Evolutionary conservation across 257 asterid genomes (phyloP), one percentile per base, ranked within the genome.

Genomic region (Solanum chmielewskii): DNA sequence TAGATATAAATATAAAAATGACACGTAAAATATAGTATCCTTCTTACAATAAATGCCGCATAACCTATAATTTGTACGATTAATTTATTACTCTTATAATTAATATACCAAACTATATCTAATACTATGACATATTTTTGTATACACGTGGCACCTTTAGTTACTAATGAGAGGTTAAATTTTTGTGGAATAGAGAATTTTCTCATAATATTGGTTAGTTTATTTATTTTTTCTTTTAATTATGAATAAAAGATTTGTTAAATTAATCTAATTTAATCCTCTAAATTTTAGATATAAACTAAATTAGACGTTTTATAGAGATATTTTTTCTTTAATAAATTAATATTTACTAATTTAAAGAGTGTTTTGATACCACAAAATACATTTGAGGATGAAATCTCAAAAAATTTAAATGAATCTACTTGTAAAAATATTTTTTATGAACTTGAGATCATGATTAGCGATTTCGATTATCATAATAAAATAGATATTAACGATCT

Each of bases 401-500:
- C 39, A 37, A 37, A 37, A 6, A 37, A 37, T 5, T 37, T 37
- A 37, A 37, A 37, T 37, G 7, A 35, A 37, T 37, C 1, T 37
- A 37, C 1, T 5, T 37, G 39, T 0, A 37, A 35, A 35, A 35
- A 35, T 35, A 1, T 35, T 1, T 1, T 4, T 35, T 0, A 37
- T 37, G 39, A 37, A 37, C 7, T 37, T 37, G 39, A 37, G 39
- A 1, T 37, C 39, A 37, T 37, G 1, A 35, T 35, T 35, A 35
- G 6, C 6, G 1, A 37, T 37, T 37, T 37, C 1, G 1, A 37
- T 37, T 37, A 37, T 37, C 0, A 37, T 37, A 37, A 37, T 35
- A 35, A 35, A 35, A 35, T 35, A 35, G 0, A 37, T 2, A 6
- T 37, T 37, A 5, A 37, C 7, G 8, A 7, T 39, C 2, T 39